phyloP scores from a whole-genome alignment of 106 monocot genomes.

The Acorus gramineus region DNA sequence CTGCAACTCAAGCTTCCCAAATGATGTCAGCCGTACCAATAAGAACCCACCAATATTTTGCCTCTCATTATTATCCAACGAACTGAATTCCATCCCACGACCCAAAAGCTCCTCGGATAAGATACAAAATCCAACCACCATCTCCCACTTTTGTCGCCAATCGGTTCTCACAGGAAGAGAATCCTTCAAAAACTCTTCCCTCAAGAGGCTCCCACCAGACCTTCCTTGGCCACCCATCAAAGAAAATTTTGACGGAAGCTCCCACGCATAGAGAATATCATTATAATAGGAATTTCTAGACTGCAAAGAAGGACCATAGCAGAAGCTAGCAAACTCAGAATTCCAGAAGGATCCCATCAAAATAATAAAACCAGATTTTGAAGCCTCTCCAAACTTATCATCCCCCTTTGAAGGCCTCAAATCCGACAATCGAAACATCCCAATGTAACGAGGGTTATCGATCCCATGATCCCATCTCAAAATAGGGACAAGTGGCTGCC shows the following conservation, averaged over 20 bases:
- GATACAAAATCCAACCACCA: slow-evolving; percentile 49
- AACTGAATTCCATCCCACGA: slow-evolving; percentile 1
- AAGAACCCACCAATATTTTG: slow-evolving; percentile 29
- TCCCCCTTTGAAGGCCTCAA: slow-evolving; percentile 27
- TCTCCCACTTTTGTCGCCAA: slow-evolving; percentile 21
- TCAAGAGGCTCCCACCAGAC: slow-evolving; percentile 20
- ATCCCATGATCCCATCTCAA: slow-evolving; percentile 55
- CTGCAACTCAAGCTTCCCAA: slow-evolving; percentile 78
- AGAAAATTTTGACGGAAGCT: slow-evolving; percentile 55
- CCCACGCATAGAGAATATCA: slow-evolving; percentile 52
- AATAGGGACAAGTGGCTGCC: slow-evolving; percentile 34
- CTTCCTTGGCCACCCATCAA: slow-evolving; percentile 25
- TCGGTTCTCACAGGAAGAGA: not conserved
- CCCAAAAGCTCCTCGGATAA: slow-evolving; percentile 23
- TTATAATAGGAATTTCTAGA: slow-evolving; percentile 6
- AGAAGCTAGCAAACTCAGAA: slow-evolving; percentile 47
- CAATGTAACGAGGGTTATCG: slow-evolving; percentile 22
- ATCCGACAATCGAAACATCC: slow-evolving; percentile 40
- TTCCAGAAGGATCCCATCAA: slow-evolving; percentile 74
- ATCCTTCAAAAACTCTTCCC: slow-evolving; percentile 18
- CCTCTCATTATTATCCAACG: too few relatives aligned
- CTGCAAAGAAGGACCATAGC: slow-evolving; percentile 34
- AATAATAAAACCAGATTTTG: slow-evolving; percentile 48
- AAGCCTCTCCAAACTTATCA: slow-evolving; percentile 19
- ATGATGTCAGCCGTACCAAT: slow-evolving; percentile 49